These are phyloP conservation scores for Entonaema liquescens DNA, from an alignment of 495 filamentous ascomycete genomes.

Conservation along the genomic window DNA sequence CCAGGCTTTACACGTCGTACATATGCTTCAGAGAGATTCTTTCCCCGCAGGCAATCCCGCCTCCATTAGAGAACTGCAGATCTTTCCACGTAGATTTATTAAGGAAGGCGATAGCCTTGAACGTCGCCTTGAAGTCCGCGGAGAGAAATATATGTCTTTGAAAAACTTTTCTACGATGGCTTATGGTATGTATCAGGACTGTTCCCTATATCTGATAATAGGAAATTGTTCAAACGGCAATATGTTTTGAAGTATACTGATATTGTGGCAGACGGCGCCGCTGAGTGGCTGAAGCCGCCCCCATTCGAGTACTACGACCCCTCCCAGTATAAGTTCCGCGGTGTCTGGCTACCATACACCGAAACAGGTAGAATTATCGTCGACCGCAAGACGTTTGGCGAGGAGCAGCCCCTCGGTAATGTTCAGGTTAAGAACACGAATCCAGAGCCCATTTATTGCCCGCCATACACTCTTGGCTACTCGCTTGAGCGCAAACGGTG, in stretches of 20 bases:
- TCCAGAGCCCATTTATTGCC: conserved; percentile 54
- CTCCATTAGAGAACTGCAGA: conserved; percentile 33
- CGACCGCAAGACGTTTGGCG: conserved; percentile 45
- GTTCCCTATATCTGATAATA: background rate
- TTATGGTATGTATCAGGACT: conserved; percentile 28
- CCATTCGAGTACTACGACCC: conserved; percentile 39
- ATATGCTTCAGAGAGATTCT: conserved; percentile 25
- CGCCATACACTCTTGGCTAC: conserved; percentile 76
- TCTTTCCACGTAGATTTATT: conserved; percentile 37
- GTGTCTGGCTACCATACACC: conserved; percentile 43
- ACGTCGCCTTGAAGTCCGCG: conserved; percentile 21
- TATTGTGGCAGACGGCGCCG: conserved; percentile 26
- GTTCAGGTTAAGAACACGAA: conserved; percentile 51
- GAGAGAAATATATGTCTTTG: conserved; percentile 36
- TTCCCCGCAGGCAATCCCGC: conserved; percentile 41
- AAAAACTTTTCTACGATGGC: conserved; percentile 32
- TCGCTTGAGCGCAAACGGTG: conserved; percentile 83
- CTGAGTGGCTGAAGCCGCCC: conserved; percentile 42
- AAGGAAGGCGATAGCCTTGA: conserved; percentile 37
- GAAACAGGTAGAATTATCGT: conserved; percentile 41
- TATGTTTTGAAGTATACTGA: background rate
- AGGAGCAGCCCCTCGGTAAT: conserved; percentile 49
- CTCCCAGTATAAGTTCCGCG: conserved; percentile 32
- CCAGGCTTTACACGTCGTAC: conserved; percentile 14
- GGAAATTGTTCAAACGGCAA: background rate